These are phyloP conservation scores for Stevia rebaudiana DNA, from an alignment of 140 eudicot genomes.

Conservation along the genomic window DNA sequence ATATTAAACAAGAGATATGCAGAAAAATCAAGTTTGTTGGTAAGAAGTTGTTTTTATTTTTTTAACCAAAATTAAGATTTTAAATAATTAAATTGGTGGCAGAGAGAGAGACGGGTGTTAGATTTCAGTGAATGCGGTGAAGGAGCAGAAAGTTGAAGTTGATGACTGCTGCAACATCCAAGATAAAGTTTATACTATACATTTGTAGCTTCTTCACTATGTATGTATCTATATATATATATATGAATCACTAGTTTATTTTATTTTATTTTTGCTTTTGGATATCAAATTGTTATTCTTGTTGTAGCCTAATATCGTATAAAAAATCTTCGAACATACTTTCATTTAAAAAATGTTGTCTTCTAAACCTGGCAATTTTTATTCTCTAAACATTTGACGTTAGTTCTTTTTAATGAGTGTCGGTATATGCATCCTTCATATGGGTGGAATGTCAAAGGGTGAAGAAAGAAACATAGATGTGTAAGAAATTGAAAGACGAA, in stretches of 20 bases:
- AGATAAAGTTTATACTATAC: neutral
- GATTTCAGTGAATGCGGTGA: slow-evolving; percentile 88
- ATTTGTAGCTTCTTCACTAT: neutral
- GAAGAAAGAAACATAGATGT: too few relatives aligned
- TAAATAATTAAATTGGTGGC: slow-evolving; percentile 4
- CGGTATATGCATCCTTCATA: too few relatives aligned
- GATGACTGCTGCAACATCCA: neutral
- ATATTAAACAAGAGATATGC: slow-evolving; percentile 46
- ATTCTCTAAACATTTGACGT: too few relatives aligned
- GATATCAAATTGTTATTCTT: neutral
- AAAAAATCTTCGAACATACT: neutral
- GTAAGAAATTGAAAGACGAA: too few relatives aligned
- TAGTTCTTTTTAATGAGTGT: too few relatives aligned
- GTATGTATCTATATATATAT: neutral
- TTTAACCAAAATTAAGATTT: neutral
- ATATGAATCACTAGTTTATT: neutral
- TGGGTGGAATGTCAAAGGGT: too few relatives aligned
- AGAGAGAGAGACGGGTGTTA: slow-evolving; percentile 73
- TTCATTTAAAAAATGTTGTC: too few relatives aligned
- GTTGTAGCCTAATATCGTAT: neutral
- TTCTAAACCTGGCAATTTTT: too few relatives aligned
- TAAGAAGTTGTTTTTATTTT: neutral
- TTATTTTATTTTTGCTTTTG: neutral
- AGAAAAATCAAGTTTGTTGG: slow-evolving; percentile 28
- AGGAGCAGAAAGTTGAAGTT: slow-evolving; percentile 43